Conservation (phyloP, 805 yeast species). For the Candida namnaoensis region DNA sequence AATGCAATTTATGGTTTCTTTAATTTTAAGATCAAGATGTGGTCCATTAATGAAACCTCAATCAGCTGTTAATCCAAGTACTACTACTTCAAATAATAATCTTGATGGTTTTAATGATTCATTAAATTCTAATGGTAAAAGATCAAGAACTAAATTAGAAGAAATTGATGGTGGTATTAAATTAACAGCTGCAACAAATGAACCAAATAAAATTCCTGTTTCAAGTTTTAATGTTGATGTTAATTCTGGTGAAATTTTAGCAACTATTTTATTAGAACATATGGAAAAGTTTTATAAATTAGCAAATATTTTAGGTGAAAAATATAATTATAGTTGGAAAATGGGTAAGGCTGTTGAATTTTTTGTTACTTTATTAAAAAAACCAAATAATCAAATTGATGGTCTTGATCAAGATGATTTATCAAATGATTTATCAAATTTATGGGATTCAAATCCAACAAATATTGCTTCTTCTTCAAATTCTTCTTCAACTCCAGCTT, state of each 20-base stretch:
- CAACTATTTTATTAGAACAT: conserved; percentile 27
- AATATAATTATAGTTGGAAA: conserved; percentile 64
- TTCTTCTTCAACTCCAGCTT: conserved; percentile 1
- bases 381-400: conserved; percentile 18
- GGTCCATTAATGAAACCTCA: conserved; percentile 28
- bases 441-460: conserved; percentile 8
- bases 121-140: background rate
- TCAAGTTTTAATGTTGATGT: conserved; percentile 24
- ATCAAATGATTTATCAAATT: too few relatives aligned
- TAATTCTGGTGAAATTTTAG: conserved; percentile 26
- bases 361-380: conserved; percentile 28
- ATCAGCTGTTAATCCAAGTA: background rate
- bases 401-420: conserved; percentile 14
- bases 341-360: conserved; percentile 47
- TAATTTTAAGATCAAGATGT: conserved; percentile 39
- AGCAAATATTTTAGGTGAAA: conserved; percentile 38
- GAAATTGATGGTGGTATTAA: conserved; percentile 10
- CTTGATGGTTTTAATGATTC: background rate
- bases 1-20: conserved; percentile 47
- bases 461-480: too few relatives aligned
- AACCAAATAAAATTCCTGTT: conserved; percentile 13
- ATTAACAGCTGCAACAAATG: conserved; percentile 5
- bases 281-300: conserved; percentile 32
- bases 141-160: conserved; percentile 5
- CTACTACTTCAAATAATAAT: background rate